Conservation (phyloP, 768 basidiomycete genomes). For the Gloeostereum incarnatum region DNA sequence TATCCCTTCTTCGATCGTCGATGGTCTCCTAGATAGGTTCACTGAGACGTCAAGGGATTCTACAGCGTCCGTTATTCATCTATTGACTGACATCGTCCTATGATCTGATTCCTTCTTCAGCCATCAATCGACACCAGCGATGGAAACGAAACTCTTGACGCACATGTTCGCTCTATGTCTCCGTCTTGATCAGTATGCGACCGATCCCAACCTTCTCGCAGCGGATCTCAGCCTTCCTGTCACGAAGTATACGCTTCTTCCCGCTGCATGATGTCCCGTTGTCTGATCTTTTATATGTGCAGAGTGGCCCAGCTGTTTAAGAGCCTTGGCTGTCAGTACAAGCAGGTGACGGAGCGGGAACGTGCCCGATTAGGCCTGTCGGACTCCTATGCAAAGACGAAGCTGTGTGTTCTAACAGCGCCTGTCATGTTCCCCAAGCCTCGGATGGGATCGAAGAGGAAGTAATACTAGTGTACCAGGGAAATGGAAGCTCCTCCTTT, state of each 20-base stretch:
- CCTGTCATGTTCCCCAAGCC: constrained; percentile 82
- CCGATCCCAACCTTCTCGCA: constrained; percentile 60
- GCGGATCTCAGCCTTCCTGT: constrained; percentile 62
- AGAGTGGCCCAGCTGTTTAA: constrained; percentile 41
- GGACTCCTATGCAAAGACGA: constrained; percentile 49
- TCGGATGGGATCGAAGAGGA: constrained; percentile 24
- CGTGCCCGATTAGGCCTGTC: constrained; percentile 63
- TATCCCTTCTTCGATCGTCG: constrained; percentile 57
- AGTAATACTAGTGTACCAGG: too few species aligned
- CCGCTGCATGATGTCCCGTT: not conserved
- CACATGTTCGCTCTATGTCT: constrained; percentile 79
- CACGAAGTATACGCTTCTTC: constrained; percentile 42
- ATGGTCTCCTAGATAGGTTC: constrained; percentile 71
- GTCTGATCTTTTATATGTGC: constrained; percentile 5
- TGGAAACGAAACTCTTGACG: constrained; percentile 62
- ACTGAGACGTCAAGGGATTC: constrained; percentile 67
- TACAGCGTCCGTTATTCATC: constrained; percentile 37
- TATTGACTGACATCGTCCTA: constrained; percentile 3
- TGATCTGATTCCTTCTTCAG: constrained; percentile 13
- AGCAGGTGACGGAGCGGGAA: constrained; percentile 40
- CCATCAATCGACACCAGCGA: constrained; percentile 55
- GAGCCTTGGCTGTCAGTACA: constrained; percentile 62
- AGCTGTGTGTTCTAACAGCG: constrained; percentile 63
- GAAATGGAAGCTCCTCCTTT: too few species aligned
- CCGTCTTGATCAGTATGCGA: constrained; percentile 67